Evolutionary conservation across 1,284 basidiomycete genomes (phyloP), one percentile per base, ranked within the genome.

Genomic region (Boletus smithii): DNA sequence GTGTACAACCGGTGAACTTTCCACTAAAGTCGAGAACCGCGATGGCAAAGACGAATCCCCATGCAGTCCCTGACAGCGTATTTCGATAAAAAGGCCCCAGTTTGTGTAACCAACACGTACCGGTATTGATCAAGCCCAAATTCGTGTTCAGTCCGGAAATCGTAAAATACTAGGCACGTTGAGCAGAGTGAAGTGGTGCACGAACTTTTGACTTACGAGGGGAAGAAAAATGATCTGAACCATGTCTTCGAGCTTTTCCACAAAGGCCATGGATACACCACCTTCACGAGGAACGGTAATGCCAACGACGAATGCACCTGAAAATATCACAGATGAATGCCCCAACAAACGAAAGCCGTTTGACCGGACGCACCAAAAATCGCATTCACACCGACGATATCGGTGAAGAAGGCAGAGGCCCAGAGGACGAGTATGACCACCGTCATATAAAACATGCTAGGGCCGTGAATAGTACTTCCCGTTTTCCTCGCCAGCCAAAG

Each of bases 341-440:
- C 13, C 44, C 13, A 20, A 24, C 5, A 11, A 13, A 20, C 16
- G 35, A 29, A 49, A 39, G 18, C 10, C 4, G 10, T 2, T 8
- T 14, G 14, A 30, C 11, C 16, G 18, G 32, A 57, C 73, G 47
- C 51, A 76, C 89, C 88, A 60, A 92, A 91, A 58, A 95, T 94
- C 24, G 91, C 85, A 62, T 95, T 92, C 1, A 95, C 91, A 46
- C 94, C 95, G 56, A 97, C 91, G 53, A 94, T 78, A 63, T 95
- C 94, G 1, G 95, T 97, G 64, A 95, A 87, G 73, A 97, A 97
- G 0, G 92, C 86, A 7, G 88, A 92, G 4, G 80, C 77, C 63
- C 97, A 88, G 14, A 95, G 78, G 22, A 94, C 67, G 22, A 97
- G 64, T 46, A 93, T 79, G 20, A 85, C 80, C 44, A 83, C 75